These are phyloP conservation scores for Cercospora zeae-maydis DNA, from an alignment of 2,329 filamentous ascomycete species.

Conservation along the genomic window DNA sequence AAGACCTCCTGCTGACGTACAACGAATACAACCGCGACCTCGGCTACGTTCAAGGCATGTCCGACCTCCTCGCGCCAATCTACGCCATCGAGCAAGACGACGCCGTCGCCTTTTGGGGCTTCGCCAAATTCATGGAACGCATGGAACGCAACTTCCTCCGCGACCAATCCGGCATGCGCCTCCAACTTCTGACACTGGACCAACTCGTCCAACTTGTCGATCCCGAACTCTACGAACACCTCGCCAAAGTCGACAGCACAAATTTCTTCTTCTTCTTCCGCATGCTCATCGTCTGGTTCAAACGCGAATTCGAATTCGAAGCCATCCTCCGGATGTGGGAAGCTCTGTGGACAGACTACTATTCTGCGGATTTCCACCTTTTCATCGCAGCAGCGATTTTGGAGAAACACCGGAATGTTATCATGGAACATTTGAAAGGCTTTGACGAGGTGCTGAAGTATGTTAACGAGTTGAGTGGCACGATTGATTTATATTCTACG, in stretches of 20 bases:
- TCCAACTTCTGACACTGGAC: conserved; percentile 84
- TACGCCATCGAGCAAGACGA: conserved; percentile 98
- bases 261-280: conserved; percentile 99
- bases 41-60: conserved; percentile 98
- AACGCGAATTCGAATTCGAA: conserved; percentile 88
- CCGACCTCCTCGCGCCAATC: conserved; percentile 88
- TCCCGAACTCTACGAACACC: conserved; percentile 84
- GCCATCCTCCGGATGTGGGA: conserved; percentile 91
- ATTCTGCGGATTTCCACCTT: conserved; percentile 85
- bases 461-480: conserved; percentile 91
- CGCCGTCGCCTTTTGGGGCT: conserved; percentile 93
- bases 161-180: conserved; percentile 93
- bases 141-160: conserved; percentile 97
- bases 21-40: conserved; percentile 96
- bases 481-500: conserved; percentile 83
- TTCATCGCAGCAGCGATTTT: conserved; percentile 92
- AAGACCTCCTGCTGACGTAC: conserved; percentile 97
- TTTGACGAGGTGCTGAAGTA: conserved; percentile 99
- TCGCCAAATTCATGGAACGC: conserved; percentile 91
- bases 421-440: conserved; percentile 87
- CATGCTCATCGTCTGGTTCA: conserved; percentile 98
- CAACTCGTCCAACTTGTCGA: conserved; percentile 97
- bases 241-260: conserved; percentile 86
- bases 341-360: conserved; percentile 85
- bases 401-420: conserved; percentile 93